phyloP scores from a whole-genome alignment of 2,329 filamentous ascomycete species.

The Epichloe aotearoae region DNA sequence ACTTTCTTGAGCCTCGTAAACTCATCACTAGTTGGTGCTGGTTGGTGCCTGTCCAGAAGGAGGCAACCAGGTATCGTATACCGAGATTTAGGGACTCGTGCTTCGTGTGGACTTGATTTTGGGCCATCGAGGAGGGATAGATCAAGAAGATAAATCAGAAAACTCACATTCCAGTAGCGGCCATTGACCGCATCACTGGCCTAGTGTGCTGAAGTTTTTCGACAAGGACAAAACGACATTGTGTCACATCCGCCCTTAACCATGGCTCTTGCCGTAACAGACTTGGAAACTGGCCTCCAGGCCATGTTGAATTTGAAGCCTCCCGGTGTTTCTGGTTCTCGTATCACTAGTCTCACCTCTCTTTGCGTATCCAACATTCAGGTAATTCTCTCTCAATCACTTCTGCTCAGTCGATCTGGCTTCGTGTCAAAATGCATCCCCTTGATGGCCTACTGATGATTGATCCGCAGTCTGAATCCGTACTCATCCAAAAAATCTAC shows the following conservation, averaged over 20 bases:
- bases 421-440: not conserved
- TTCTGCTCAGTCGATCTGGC: not conserved
- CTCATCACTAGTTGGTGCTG: slow-evolving; percentile 1
- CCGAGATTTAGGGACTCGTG: not conserved
- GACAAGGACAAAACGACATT: slow-evolving; percentile 2
- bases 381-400: slow-evolving; percentile 38
- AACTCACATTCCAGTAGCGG: not conserved
- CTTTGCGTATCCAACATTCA: slow-evolving; percentile 84
- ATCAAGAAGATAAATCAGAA: not conserved
- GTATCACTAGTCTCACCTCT: slow-evolving; percentile 74
- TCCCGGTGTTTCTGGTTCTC: slow-evolving; percentile 85
- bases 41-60: not conserved
- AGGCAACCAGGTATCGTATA: not conserved
- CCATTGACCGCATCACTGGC: not conserved
- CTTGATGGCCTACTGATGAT: slow-evolving; percentile 10
- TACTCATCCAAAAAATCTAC: slow-evolving; percentile 90
- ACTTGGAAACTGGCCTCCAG: slow-evolving; percentile 80
- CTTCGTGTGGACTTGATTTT: not conserved
- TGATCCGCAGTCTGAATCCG: slow-evolving; percentile 66
- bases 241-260: slow-evolving; percentile 12
- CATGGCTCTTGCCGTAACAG: slow-evolving; percentile 77
- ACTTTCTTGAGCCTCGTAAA: slow-evolving; percentile 6
- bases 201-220: not conserved
- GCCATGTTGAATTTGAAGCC: slow-evolving; percentile 86
- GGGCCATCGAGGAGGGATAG: not conserved